Evolutionary conservation across 768 basidiomycete genomes (phyloP), one percentile per base, ranked within the genome.

Genomic region (Suillus variegatus): DNA sequence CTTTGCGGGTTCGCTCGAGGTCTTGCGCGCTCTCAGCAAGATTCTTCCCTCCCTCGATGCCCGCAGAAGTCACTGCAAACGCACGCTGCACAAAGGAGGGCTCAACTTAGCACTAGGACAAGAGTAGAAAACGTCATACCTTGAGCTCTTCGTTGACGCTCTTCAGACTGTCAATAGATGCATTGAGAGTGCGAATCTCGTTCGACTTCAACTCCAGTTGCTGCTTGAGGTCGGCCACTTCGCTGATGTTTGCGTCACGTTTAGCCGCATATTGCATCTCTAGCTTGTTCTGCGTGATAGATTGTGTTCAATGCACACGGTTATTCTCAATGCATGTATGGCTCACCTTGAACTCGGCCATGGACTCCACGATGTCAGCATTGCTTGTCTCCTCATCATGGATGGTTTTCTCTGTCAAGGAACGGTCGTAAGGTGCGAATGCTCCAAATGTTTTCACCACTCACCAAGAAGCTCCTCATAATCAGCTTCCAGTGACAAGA

Each of bases 111-210:
- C 47, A 12, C 28, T 52, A 13, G 55, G 9, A 64, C 8, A 25
- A 18, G 41, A 63, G 56, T 67, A 66, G 9, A 20, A 68, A n/a
- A n/a, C 7, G 25, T 63, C 80, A 68, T 71, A 97, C 97, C 88
- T 99, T 99, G 63, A 99, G 86, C 75, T 99, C 97, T 75, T 99
- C 97, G 73, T 98, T 99, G 67, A 97, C 92, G 72, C 93, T 91
- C 82, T 97, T 96, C 72, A 97, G 84, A 77, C 91, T 92, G 74
- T 99, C 97, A 65, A 97, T 89, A 7, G 93, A 90, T 55, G 89
- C 87, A 71, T 93, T 92, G 68, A 97, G 81, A 68, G 85, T 88
- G 65, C 94, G 89, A 62, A 94, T 86, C 77, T 99, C 97, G 65
- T 89, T 92, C 44, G 81, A 81, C 74, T 89, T 90, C 71, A 91